Evolutionary conservation across 2,329 filamentous ascomycete species (phyloP), one percentile per base, ranked within the genome.

Genomic region (Emmonsiellopsis sp.): DNA sequence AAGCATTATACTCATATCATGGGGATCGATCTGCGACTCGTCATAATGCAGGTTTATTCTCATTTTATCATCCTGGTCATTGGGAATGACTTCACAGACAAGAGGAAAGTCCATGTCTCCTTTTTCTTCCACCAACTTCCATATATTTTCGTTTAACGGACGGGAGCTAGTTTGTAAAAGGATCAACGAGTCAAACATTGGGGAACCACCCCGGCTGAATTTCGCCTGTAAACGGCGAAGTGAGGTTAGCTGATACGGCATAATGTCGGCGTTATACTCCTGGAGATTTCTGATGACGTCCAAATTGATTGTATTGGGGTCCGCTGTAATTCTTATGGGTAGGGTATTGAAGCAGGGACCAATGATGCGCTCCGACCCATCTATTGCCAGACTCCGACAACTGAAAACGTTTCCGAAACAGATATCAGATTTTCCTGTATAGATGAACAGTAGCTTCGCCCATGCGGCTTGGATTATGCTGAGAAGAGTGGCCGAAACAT

Each of bases 301-400:
- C 0, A 75, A 61, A 53, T 84, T 83, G 13, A 75, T 77, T 0
- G 67, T 71, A 2, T 65, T 65, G 2, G 64, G 63, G 1, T 75
- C 69, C 8, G 87, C 56, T 34, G 81, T 70, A 13, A 82, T 70
- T 31, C 88, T 80, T 1, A 90, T 64, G 0, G 91, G 89, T 10
- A 95, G 70, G 0, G 91, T 95, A 64, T 95, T 96, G 75, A 96
- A 95, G 65, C 89, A 95, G 0, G 91, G 91, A 0, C 88, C 89
- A n/a, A 94, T 80, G 5, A 95, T 78, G 3, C 77, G 74, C 39
- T 91, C 83, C 9, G 92, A 74, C 0, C 78, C 80, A 5, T 85
- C 77, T 2, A 91, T 67, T 0, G 81, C 71, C 8, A 88, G 65
- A 0, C 83, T 85, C 6, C 91, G 82, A 1, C 91, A 90, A 62